phyloP scores from a whole-genome alignment of 2,329 filamentous ascomycete species.

The Penicillium italicum region DNA sequence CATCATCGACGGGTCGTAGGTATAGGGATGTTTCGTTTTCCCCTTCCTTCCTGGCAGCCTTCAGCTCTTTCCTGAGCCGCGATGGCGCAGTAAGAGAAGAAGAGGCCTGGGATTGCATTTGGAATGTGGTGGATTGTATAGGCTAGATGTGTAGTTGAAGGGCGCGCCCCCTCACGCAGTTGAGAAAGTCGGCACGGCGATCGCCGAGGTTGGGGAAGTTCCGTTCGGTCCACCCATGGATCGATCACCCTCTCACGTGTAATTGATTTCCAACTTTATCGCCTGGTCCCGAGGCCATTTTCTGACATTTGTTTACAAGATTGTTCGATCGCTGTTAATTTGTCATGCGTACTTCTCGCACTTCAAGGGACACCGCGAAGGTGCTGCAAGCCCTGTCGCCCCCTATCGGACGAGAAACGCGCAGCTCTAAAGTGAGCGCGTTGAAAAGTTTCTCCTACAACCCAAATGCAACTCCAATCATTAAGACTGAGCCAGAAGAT shows the following conservation, averaged over 20 bases:
- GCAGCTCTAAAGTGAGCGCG: conserved; percentile 37
- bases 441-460: conserved; percentile 30
- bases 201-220: conserved; percentile 24
- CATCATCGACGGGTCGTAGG: conserved; percentile 55
- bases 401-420: conserved; percentile 42
- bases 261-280: conserved; percentile 2
- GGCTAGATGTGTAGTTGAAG: neutral
- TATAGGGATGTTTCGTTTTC: conserved; percentile 44
- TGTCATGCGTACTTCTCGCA: conserved; percentile 55
- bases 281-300: neutral
- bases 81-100: too few species aligned
- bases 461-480: conserved; percentile 3
- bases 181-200: conserved; percentile 4
- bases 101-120: conserved; percentile 18
- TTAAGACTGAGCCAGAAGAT: conserved; percentile 8
- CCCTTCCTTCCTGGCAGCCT: conserved; percentile 54
- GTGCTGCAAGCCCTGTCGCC: conserved; percentile 50
- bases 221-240: conserved; percentile 9
- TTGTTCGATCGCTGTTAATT: neutral
- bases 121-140: conserved; percentile 10
- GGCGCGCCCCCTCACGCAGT: neutral
- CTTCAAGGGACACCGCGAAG: conserved; percentile 58
- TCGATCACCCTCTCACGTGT: conserved; percentile 19
- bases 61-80: conserved; percentile 57
- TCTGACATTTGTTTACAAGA: neutral